phyloP scores from a whole-genome alignment of 805 yeast genomes.

The Suhomyces kilbournensis region DNA sequence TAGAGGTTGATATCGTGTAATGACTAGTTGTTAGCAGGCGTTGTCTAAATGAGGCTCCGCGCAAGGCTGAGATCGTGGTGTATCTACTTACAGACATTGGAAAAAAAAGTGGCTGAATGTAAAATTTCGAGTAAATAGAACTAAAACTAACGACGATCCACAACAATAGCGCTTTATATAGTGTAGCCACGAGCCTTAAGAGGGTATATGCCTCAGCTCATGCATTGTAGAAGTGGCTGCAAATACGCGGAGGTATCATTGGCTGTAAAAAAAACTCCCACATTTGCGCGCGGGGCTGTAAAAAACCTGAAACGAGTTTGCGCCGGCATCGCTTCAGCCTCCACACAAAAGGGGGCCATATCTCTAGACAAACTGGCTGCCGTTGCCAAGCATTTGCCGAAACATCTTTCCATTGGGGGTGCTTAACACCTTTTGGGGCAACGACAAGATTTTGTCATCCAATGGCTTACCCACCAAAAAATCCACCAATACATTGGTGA shows the following conservation, averaged over 20 bases:
- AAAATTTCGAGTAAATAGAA: background rate
- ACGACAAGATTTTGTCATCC: conserved; percentile 49
- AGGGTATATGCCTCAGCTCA: background rate
- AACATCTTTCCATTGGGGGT: conserved; percentile 36
- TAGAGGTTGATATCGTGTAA: background rate
- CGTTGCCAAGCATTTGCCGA: conserved; percentile 30
- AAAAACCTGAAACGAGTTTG: background rate
- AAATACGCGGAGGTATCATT: background rate
- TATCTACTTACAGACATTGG: background rate
- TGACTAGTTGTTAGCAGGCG: background rate
- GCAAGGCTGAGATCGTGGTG: background rate
- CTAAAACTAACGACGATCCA: background rate
- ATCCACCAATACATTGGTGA: conserved; percentile 54
- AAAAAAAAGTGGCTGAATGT: background rate
- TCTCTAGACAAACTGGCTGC: conserved; percentile 9
- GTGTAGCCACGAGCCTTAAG: background rate
- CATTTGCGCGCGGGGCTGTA: background rate
- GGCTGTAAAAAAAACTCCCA: background rate
- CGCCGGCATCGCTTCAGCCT: background rate
- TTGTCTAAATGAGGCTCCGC: background rate
- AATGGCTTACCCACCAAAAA: conserved; percentile 55
- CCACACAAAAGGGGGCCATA: background rate
- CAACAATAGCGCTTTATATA: background rate
- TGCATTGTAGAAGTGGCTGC: background rate
- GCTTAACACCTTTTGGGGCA: conserved; percentile 51